phyloP scores from a whole-genome alignment of 169 alveolate species.

The Neospora caninum region DNA sequence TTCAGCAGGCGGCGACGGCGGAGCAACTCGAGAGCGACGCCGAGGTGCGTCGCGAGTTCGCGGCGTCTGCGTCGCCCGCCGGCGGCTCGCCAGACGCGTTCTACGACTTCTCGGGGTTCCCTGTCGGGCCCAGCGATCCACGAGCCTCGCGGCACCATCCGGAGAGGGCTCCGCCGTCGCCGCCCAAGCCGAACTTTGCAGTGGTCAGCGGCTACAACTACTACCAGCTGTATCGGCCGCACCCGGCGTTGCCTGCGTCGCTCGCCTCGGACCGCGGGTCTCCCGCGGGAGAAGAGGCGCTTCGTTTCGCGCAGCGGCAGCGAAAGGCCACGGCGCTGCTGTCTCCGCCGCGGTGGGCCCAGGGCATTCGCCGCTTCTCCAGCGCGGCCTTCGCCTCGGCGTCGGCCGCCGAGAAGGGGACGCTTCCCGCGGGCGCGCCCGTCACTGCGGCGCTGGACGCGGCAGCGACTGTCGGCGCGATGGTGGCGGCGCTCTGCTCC shows the following conservation, averaged over 20 bases:
- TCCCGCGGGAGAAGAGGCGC: neutral
- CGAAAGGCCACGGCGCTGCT: neutral
- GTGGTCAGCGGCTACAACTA: neutral
- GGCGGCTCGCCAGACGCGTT: too few species aligned
- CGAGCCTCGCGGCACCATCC: too few species aligned
- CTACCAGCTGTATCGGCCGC: constrained; percentile 30
- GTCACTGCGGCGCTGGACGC: neutral
- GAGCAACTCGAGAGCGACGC: neutral
- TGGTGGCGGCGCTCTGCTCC: constrained; percentile 33
- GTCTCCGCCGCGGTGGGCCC: neutral
- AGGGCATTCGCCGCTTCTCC: neutral
- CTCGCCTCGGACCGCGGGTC: neutral
- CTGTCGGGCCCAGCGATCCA: too few species aligned
- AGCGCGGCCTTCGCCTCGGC: neutral
- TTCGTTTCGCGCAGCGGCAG: neutral
- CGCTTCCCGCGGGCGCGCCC: neutral
- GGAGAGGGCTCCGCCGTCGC: neutral
- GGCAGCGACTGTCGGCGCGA: neutral
- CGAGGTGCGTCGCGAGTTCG: too few species aligned
- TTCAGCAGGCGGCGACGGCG: neutral
- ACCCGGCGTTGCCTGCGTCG: neutral
- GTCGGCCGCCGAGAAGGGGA: neutral
- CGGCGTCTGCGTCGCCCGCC: too few species aligned
- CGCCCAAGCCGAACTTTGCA: neutral
- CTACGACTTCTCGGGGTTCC: too few species aligned